These are phyloP conservation scores for Lichtheimia ornata DNA, from an alignment of 371 early-diverging fungal genomes.

Conservation along the genomic window DNA sequence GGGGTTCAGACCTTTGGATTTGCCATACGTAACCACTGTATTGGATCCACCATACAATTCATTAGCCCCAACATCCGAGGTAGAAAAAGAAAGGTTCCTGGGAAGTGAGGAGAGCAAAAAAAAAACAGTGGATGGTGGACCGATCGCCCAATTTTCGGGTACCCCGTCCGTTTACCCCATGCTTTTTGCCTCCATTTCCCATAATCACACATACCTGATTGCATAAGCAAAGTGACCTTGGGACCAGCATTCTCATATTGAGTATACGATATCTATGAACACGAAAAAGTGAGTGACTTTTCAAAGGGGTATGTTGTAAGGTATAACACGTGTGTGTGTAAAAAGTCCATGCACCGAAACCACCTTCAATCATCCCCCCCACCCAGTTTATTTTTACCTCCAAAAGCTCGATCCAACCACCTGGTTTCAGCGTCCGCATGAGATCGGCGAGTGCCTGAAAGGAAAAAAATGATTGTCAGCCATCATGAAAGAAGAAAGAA, in stretches of 20 bases:
- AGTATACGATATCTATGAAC: neutral
- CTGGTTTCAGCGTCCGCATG: conserved; percentile 17
- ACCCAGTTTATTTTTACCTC: conserved; percentile 9
- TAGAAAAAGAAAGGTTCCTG: too few species aligned
- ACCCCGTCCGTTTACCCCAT: too few species aligned
- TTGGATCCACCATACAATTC: neutral
- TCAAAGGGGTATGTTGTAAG: neutral
- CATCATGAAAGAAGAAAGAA: neutral
- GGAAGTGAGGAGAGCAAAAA: too few species aligned
- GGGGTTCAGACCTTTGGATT: conserved; percentile 7
- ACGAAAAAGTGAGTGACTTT: neutral
- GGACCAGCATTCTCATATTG: conserved; percentile 10
- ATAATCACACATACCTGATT: neutral
- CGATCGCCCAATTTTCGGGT: too few species aligned
- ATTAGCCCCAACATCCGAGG: too few species aligned
- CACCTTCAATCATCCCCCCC: neutral
- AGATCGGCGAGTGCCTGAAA: conserved; percentile 10
- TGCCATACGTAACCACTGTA: neutral
- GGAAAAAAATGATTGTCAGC: conserved; percentile 1
- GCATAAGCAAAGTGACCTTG: conserved; percentile 5
- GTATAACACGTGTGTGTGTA: neutral
- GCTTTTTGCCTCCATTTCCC: too few species aligned
- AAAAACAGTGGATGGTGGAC: too few species aligned
- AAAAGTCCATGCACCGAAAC: neutral
- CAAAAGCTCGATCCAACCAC: conserved; percentile 26